Conservation (phyloP, 805 yeast species). For the Metschnikowia gruessii region DNA sequence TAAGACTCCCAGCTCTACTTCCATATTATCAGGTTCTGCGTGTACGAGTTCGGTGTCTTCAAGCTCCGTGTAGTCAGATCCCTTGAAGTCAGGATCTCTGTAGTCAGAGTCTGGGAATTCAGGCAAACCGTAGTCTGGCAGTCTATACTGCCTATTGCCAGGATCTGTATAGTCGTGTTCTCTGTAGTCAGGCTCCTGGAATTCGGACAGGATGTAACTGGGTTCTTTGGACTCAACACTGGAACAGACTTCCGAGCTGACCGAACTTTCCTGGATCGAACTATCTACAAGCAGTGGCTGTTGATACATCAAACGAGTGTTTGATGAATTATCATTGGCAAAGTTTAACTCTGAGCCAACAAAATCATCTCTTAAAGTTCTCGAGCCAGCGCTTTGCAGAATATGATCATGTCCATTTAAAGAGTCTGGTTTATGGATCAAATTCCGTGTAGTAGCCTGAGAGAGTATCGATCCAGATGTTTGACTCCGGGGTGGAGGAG, state of each 20-base stretch:
- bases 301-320: not conserved
- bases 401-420: not conserved
- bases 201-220: no score
- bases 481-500: slow-evolving; percentile 2
- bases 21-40: not conserved
- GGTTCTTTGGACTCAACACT: not conserved
- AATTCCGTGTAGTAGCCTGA: not conserved
- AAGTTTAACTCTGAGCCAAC: not conserved
- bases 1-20: not conserved
- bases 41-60: no score
- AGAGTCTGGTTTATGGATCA: not conserved
- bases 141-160: no score
- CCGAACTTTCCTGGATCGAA: not conserved
- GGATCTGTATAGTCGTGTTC: no score
- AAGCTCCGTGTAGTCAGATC: no score
- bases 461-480: slow-evolving; percentile 3
- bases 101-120: no score
- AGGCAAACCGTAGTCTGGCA: no score
- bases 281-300: not conserved
- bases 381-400: not conserved
- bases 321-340: not conserved
- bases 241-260: not conserved
- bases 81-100: no score
- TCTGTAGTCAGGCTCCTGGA: no score
- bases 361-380: not conserved